Percentiles rank a stretch among this genome's conserved stretches.
Conservation (phyloP, 2,329 filamentous ascomycete species). For the Ceratocystis variospora region DNA sequence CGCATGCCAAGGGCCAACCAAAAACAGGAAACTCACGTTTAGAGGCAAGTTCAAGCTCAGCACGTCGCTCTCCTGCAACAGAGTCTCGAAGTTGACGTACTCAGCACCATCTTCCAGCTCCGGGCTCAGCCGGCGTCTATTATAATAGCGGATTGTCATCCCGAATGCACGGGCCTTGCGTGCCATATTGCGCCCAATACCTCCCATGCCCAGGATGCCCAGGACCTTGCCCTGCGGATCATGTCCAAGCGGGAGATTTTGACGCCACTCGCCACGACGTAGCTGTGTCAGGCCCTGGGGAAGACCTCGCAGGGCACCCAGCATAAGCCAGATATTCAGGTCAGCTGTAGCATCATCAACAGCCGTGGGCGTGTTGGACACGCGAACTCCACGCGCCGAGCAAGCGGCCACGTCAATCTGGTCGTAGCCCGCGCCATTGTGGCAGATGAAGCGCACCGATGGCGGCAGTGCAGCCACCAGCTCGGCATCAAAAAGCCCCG, state of each 20-base stretch:
- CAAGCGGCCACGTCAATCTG: slow-evolving; percentile 63
- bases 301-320: slow-evolving; percentile 66
- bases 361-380: slow-evolving; percentile 70
- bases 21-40: slow-evolving; percentile 46
- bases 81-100: slow-evolving; percentile 60
- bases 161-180: slow-evolving; percentile 61
- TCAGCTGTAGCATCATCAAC: slow-evolving; percentile 78
- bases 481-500: slow-evolving; percentile 57
- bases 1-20: neutral
- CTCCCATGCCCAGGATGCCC: slow-evolving; percentile 75
- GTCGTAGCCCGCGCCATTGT: slow-evolving; percentile 72
- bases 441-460: slow-evolving; percentile 44
- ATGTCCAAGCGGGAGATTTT: slow-evolving; percentile 49
- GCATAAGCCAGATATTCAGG: slow-evolving; percentile 63
- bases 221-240: slow-evolving; percentile 67
- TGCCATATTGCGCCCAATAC: slow-evolving; percentile 66
- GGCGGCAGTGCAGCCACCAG: slow-evolving; percentile 44
- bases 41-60: slow-evolving; percentile 68
- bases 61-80: slow-evolving; percentile 58
- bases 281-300: slow-evolving; percentile 51
- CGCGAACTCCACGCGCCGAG: slow-evolving; percentile 48
- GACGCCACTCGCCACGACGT: slow-evolving; percentile 55
- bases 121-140: slow-evolving; percentile 46
- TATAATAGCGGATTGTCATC: slow-evolving; percentile 63
- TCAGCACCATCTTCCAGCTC: slow-evolving; percentile 45